phyloP scores from a whole-genome alignment of 805 yeast species.

The Wickerhamomyces strasburgensis region DNA sequence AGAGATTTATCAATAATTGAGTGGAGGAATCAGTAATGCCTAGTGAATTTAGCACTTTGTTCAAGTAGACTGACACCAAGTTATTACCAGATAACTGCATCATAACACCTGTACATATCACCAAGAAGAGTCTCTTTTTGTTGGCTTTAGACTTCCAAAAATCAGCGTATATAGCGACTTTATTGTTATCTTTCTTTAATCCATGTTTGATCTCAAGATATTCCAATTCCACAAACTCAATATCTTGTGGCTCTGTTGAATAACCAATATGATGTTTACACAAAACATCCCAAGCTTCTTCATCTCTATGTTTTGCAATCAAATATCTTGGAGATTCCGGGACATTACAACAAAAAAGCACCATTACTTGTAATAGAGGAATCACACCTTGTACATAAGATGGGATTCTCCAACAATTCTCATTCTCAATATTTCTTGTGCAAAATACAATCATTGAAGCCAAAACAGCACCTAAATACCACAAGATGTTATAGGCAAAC shows the following conservation, averaged over 20 bases:
- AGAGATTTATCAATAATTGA: constrained; percentile 45
- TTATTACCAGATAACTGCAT: constrained; percentile 49
- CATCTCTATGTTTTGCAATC: constrained; percentile 35
- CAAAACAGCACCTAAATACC: constrained; percentile 49
- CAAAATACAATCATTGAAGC: constrained; percentile 27
- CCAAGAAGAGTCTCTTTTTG: constrained; percentile 37
- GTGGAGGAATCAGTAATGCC: constrained; percentile 42
- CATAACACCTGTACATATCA: constrained; percentile 29
- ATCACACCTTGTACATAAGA: constrained; percentile 43
- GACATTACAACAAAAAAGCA: constrained; percentile 28
- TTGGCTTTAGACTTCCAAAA: constrained; percentile 30
- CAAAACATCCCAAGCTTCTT: constrained; percentile 38
- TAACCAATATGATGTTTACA: constrained; percentile 35
- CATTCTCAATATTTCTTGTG: constrained; percentile 25
- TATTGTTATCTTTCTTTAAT: constrained; percentile 40
- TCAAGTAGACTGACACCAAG: constrained; percentile 45
- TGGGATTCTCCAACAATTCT: constrained; percentile 52
- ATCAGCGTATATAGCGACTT: constrained; percentile 33
- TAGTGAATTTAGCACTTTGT: constrained; percentile 44
- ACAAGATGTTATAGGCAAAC: constrained; percentile 42
- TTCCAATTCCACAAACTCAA: constrained; percentile 33
- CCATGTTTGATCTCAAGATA: constrained; percentile 35
- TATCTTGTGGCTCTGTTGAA: constrained; percentile 17
- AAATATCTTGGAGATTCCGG: constrained; percentile 50
- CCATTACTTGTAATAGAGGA: constrained; percentile 37